These are phyloP conservation scores for Macrophomina tecta DNA, from an alignment of 2,329 filamentous ascomycete genomes.

Conservation along the genomic window DNA sequence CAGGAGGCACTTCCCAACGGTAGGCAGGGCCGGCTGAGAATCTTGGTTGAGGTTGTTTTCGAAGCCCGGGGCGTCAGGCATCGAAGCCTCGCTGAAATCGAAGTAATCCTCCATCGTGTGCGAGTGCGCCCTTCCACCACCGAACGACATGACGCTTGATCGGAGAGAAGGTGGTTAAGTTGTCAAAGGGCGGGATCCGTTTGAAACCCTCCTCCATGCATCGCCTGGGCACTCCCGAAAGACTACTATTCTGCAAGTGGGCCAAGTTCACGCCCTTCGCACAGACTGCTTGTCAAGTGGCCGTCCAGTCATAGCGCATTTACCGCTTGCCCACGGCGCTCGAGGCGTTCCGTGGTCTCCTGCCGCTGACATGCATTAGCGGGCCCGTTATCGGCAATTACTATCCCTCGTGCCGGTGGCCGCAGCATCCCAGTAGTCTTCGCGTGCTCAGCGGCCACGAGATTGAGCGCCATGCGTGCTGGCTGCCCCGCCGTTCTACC, in stretches of 20 bases:
- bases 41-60: conserved; percentile 30
- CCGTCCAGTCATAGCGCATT: not conserved
- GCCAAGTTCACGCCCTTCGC: not conserved
- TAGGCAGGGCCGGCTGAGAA: conserved; percentile 26
- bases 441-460: not conserved
- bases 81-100: conserved; percentile 47
- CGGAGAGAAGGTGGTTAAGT: conserved; percentile 3
- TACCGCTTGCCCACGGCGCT: not conserved
- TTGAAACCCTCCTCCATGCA: not conserved
- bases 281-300: no score
- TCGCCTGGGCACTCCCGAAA: not conserved
- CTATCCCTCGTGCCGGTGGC: not conserved
- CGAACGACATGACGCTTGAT: conserved; percentile 14
- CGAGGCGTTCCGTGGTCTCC: not conserved
- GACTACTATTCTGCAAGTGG: no score
- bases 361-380: conserved; percentile 10
- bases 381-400: conserved; percentile 12
- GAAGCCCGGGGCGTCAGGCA: conserved; percentile 34
- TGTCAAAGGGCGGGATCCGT: not conserved
- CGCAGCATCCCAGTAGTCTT: not conserved
- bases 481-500: not conserved
- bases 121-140: conserved; percentile 32
- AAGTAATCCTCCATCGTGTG: conserved; percentile 46
- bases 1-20: conserved; percentile 33
- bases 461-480: not conserved